phyloP scores from a whole-genome alignment of 1,284 basidiomycete genomes.

The Irpex lacteus region DNA sequence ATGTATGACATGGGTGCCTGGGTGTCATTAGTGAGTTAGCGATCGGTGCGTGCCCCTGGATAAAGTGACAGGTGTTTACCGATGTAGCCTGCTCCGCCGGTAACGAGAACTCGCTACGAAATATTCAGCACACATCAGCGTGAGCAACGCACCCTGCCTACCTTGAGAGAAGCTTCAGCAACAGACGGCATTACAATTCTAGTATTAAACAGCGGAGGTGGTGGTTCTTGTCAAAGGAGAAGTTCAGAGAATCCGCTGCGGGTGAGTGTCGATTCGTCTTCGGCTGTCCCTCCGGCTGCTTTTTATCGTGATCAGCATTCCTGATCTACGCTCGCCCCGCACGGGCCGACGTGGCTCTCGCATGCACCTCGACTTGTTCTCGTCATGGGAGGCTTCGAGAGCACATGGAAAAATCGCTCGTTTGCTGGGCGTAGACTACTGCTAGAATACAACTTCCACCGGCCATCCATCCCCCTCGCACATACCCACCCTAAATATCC shows the following conservation, averaged over 20 bases:
- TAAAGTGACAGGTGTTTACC: slow-evolving; percentile 40
- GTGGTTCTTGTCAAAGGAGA: neutral
- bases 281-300: neutral
- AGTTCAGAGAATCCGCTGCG: neutral
- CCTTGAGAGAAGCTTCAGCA: slow-evolving; percentile 36
- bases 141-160: slow-evolving; percentile 22
- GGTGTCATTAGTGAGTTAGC: slow-evolving; percentile 4
- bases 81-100: slow-evolving; percentile 84
- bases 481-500: neutral
- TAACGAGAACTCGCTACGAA: slow-evolving; percentile 68
- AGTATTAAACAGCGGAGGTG: neutral
- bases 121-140: slow-evolving; percentile 1
- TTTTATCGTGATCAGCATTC: slow-evolving; percentile 15
- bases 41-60: neutral
- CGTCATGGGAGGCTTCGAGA: neutral
- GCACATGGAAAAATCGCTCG: neutral
- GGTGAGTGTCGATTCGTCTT: neutral
- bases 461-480: too few relatives aligned
- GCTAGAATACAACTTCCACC: neutral
- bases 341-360: neutral
- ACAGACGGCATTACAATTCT: slow-evolving; percentile 17
- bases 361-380: neutral
- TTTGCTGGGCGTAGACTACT: too few relatives aligned
- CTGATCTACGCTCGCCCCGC: neutral
- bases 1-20: slow-evolving; percentile 91